These are phyloP conservation scores for Brassica nigra DNA, from an alignment of 345 rosid genomes.

Conservation along the genomic window DNA sequence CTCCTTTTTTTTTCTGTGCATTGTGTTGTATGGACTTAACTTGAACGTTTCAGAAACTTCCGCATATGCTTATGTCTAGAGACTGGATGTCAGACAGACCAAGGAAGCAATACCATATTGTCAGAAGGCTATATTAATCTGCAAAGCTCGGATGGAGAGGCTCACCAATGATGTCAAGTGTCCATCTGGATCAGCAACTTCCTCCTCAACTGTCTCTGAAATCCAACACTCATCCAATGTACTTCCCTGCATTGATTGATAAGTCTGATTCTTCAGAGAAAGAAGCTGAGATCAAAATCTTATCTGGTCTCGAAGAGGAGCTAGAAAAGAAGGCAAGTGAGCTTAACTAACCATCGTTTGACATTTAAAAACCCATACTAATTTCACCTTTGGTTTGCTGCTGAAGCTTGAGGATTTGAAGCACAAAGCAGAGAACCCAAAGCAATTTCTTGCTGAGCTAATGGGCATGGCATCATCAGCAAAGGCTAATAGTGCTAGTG, in stretches of 20 bases:
- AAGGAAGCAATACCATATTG: constrained; percentile 81
- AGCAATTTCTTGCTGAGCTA: constrained; percentile 69
- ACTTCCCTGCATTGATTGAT: constrained; percentile 38
- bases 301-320: constrained; percentile 68
- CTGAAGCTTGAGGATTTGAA: constrained; percentile 90
- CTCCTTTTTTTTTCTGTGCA: not conserved
- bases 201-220: constrained; percentile 53
- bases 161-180: constrained; percentile 59
- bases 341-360: not conserved
- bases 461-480: constrained; percentile 63
- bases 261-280: constrained; percentile 49
- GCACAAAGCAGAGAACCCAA: constrained; percentile 64
- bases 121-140: constrained; percentile 74
- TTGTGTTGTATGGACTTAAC: constrained; percentile 47
- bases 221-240: constrained; percentile 60
- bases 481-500: not conserved
- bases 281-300: constrained; percentile 72
- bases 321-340: constrained; percentile 82
- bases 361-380: not conserved
- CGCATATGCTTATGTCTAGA: constrained; percentile 86
- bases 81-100: constrained; percentile 61
- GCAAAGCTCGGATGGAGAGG: constrained; percentile 68
- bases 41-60: constrained; percentile 62
- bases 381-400: constrained; percentile 12
- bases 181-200: constrained; percentile 50